A percentile compares a stretch with the other conserved stretches of the same genome.
Evolutionary conservation across 768 basidiomycete species (phyloP).

Genomic region (Lentinula detonsa): DNA sequence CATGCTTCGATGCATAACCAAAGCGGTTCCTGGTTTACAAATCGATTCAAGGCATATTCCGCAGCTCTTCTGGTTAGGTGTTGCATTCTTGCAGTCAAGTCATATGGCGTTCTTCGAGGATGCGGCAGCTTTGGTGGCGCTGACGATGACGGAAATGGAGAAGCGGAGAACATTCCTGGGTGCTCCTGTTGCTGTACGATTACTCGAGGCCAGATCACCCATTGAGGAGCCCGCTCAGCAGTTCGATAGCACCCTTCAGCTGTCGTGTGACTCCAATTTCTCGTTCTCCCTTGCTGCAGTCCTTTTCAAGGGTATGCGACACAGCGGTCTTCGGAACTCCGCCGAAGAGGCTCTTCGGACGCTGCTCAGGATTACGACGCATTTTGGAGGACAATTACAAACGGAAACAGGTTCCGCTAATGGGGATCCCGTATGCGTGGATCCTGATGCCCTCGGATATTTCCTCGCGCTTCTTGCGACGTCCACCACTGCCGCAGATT

Average conservation of each 20-base stretch:
- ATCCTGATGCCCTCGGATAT: constrained; percentile 64
- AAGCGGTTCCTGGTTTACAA: constrained; percentile 65
- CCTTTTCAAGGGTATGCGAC: constrained; percentile 83
- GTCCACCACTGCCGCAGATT: constrained; percentile 50
- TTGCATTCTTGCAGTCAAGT: constrained; percentile 76
- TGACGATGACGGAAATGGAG: constrained; percentile 61
- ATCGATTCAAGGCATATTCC: constrained; percentile 66
- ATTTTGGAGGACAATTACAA: constrained; percentile 1
- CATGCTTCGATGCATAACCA: constrained; percentile 84
- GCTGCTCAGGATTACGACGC: constrained; percentile 55
- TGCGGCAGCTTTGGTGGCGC: constrained; percentile 60
- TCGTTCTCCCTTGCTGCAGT: constrained; percentile 79
- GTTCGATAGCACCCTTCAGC: constrained; percentile 63
- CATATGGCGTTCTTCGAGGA: constrained; percentile 66
- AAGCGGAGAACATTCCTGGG: constrained; percentile 51
- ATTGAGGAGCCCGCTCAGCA: constrained; percentile 67
- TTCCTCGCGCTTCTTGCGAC: constrained; percentile 74
- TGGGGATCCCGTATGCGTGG: constrained; percentile 31
- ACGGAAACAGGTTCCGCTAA: constrained; percentile 24
- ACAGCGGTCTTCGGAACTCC: constrained; percentile 53
- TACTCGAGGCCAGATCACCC: constrained; percentile 58
- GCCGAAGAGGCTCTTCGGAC: constrained; percentile 58
- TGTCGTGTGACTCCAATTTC: constrained; percentile 76
- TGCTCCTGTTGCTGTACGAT: constrained; percentile 43
- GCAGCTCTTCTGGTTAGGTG: constrained; percentile 83